Percentiles rank a stretch among this genome's conserved stretches.
These are phyloP conservation scores for Paramecium tetraurelia DNA, from an alignment of 73 alveolate species.

Conservation along the genomic window DNA sequence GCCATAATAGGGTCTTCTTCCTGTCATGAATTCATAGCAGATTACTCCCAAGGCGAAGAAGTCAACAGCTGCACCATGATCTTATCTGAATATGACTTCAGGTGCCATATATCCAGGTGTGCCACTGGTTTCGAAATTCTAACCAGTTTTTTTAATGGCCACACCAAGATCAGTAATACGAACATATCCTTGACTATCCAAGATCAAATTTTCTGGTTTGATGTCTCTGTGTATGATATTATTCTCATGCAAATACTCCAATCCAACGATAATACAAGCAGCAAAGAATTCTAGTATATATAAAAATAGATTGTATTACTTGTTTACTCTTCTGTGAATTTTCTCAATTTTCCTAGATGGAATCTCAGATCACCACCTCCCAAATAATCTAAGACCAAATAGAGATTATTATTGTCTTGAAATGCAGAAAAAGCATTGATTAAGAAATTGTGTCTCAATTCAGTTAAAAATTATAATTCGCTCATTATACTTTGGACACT, in stretches of 20 bases:
- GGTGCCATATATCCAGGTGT: constrained; percentile 88
- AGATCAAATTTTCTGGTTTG: constrained; percentile 95
- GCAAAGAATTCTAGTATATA: constrained; percentile 71
- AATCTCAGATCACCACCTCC: constrained; percentile 80
- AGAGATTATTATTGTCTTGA: constrained; percentile 68
- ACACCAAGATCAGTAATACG: constrained; percentile 95
- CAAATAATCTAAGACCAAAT: constrained; percentile 73
- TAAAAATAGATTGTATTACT: constrained; percentile 12
- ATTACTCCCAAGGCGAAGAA: constrained; percentile 82
- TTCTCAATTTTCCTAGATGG: constrained; percentile 65
- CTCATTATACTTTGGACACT: constrained; percentile 72
- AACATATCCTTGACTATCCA: constrained; percentile 89
- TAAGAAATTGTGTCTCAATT: constrained; percentile 71
- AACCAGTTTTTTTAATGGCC: constrained; percentile 84
- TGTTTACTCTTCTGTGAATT: constrained; percentile 75
- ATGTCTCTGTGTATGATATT: constrained; percentile 94
- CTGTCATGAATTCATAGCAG: constrained; percentile 82
- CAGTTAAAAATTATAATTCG: constrained; percentile 70
- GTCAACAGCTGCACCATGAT: constrained; percentile 77
- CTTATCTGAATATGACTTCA: constrained; percentile 78
- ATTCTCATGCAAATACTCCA: constrained; percentile 91
- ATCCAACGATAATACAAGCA: constrained; percentile 87
- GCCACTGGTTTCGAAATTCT: constrained; percentile 93
- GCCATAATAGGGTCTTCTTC: constrained; percentile 78
- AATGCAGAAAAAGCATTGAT: constrained; percentile 77